Evolutionary conservation across 202 grass and related monocot genomes (phyloP).

Genomic region (Digitaria exilis): DNA sequence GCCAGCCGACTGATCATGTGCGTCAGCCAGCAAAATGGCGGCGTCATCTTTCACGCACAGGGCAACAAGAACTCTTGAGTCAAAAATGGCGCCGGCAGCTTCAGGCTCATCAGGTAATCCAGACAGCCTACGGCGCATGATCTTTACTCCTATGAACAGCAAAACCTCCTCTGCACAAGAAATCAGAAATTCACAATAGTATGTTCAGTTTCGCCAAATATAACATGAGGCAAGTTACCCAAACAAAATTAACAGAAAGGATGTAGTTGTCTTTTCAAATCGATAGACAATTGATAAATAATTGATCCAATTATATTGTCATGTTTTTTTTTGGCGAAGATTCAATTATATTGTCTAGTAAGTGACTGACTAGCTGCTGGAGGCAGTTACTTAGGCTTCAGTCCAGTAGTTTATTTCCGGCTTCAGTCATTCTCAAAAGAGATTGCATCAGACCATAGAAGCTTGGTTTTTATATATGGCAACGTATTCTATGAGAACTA

Average conservation of each 20-base stretch:
- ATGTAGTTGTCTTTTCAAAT: too few relatives aligned
- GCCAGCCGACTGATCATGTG: neutral
- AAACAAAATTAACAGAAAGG: neutral
- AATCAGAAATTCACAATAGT: neutral
- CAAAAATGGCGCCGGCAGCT: slow-evolving; percentile 15
- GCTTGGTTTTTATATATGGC: too few relatives aligned
- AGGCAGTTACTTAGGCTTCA: too few relatives aligned
- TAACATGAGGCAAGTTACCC: neutral
- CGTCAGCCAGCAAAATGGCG: neutral
- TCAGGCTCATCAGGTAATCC: neutral
- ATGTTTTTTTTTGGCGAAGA: too few relatives aligned
- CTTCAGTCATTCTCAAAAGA: too few relatives aligned
- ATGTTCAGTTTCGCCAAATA: neutral
- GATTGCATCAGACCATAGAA: too few relatives aligned
- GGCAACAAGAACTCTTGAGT: neutral
- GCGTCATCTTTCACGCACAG: neutral
- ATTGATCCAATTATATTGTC: too few relatives aligned
- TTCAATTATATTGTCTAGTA: too few relatives aligned
- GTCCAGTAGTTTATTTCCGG: too few relatives aligned
- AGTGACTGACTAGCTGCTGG: too few relatives aligned
- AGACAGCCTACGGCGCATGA: neutral
- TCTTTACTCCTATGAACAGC: slow-evolving; percentile 42
- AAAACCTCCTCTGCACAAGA: slow-evolving; percentile 54
- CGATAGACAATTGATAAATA: too few relatives aligned
- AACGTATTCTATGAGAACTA: too few relatives aligned